Evolutionary conservation across 441 rosid genomes (phyloP).

Genomic region (Jatropha multifida): DNA sequence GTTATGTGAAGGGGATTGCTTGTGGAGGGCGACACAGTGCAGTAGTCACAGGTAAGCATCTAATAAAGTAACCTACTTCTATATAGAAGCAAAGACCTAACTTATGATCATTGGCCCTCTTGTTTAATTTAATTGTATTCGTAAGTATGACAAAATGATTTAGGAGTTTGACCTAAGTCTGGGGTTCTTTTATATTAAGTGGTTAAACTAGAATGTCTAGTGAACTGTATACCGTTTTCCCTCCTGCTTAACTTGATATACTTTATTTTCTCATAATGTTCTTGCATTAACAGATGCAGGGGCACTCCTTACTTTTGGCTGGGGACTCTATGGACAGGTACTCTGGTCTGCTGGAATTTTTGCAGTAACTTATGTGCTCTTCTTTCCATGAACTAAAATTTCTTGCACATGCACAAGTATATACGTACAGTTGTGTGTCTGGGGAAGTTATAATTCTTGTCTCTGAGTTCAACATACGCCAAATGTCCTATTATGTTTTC

Average conservation of each 20-base stretch:
- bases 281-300: constrained; percentile 76
- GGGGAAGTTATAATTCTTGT: neutral
- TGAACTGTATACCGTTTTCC: neutral
- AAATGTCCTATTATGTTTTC: neutral
- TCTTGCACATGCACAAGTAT: neutral
- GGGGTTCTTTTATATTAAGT: neutral
- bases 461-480: neutral
- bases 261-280: constrained; percentile 12
- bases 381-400: neutral
- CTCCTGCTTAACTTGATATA: neutral
- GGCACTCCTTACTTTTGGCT: constrained; percentile 92
- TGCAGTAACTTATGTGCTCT: neutral
- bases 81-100: neutral
- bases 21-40: constrained; percentile 99
- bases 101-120: neutral
- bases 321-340: constrained; percentile 99
- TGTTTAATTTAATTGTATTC: neutral
- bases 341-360: neutral
- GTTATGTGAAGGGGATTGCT: constrained; percentile 74
- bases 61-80: neutral
- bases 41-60: constrained; percentile 68
- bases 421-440: neutral
- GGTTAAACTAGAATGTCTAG: neutral
- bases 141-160: neutral
- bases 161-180: neutral